Percentiles rank a stretch among this genome's conserved stretches.
Evolutionary conservation across 139 green algal genomes (phyloP).

Genomic region (Trebouxia sp.): DNA sequence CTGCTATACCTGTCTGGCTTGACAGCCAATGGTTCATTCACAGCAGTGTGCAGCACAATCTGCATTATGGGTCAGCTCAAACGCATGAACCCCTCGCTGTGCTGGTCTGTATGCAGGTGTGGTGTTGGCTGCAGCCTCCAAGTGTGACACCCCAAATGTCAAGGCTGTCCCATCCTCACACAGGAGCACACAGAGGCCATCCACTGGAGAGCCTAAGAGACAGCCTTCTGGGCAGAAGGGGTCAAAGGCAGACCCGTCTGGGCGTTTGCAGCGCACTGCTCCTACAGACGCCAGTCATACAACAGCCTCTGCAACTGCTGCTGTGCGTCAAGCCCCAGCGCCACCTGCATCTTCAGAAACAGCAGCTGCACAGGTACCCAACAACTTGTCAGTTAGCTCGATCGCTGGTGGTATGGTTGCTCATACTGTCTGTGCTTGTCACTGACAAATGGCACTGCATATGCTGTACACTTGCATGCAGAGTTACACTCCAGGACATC

Average conservation of each 20-base stretch:
- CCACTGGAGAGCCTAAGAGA: constrained; percentile 7
- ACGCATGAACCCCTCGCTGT: no score
- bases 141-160: constrained; percentile 10
- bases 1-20: no score
- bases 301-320: not conserved
- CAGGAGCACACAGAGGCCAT: not conserved
- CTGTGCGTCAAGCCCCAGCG: not conserved
- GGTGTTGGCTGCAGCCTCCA: constrained; percentile 51
- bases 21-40: no score
- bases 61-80: no score
- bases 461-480: no score
- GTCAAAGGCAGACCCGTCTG: not conserved
- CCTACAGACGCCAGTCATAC: not conserved
- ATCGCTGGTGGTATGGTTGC: no score
- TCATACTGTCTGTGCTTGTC: no score
- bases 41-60: no score
- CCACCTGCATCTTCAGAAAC: not conserved
- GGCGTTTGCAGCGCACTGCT: not conserved
- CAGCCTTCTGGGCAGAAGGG: not conserved
- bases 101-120: constrained; percentile 50
- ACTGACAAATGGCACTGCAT: no score
- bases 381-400: no score
- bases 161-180: not conserved
- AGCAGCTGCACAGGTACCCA: not conserved
- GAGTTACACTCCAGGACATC: no score